Evolutionary conservation across 2,329 filamentous ascomycete genomes (phyloP), one percentile per base, ranked within the genome.

Genomic region (Diplodia mutila): DNA sequence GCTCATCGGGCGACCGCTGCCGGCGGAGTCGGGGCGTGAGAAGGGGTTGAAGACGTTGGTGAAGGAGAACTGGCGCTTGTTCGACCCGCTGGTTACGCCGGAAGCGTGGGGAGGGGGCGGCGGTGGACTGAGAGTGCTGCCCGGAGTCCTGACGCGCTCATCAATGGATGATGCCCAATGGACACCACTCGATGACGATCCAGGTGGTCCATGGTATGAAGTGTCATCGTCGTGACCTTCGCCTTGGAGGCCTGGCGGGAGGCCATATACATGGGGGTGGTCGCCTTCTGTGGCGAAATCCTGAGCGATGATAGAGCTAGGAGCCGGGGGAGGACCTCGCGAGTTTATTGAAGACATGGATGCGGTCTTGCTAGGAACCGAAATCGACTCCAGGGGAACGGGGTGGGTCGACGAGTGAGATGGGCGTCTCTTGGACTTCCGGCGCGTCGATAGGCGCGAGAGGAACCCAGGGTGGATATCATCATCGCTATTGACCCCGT

Each of bases 11-110:
- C 66, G 66, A 5, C 70, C 53, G 18, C 66, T 70, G n/a, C 70
- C 72, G n/a, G 71, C 70, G n/a, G 69, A 70, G 8, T 69, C 69
- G 29, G 74, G 73, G 61, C 75, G 73, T 42, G 89, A 85, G 59
- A 34, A 32, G 59, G 25, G 59, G 29, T 34, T n/a, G 78, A 97
- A 95, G 64, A 97, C 88, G 71, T 91, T 93, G 71, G 94, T 90
- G 83, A 98, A 98, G 21, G 92, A 96, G 80, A 98, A 99, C 75
- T 97, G 92, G 69, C 94, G 86, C 12, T 90, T 87, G 71, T 78
- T 70, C 72, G 77, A 70, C 74, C 69, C 46, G 66, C 79, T 69
- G 71, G 77, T 70, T 85, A 70, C 39, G 75, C 73, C 18, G 70
- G 79, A 69, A 71, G 77, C 70, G 67, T 83, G 88, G 4, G 89